Evolutionary conservation across 1,284 basidiomycete genomes (phyloP).

Genomic region (Tilletia caries): DNA sequence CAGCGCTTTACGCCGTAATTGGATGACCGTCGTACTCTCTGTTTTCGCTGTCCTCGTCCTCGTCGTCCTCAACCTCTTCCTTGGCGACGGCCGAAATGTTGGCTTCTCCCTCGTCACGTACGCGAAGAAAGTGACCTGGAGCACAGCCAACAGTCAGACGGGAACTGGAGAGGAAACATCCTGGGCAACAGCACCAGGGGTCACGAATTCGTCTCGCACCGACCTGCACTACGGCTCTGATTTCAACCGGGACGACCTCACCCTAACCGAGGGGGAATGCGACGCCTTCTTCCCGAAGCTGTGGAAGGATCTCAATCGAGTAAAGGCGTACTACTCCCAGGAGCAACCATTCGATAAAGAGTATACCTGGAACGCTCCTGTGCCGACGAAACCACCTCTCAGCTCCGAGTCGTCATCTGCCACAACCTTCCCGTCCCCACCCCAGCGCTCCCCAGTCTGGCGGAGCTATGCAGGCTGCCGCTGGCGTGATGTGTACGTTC

Average conservation of each 20-base stretch:
- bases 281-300: conserved; percentile 46
- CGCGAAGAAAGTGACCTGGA: background rate
- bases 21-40: background rate
- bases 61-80: conserved; percentile 7
- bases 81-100: background rate
- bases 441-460: conserved; percentile 42
- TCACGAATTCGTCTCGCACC: conserved; percentile 27
- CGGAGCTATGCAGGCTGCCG: conserved; percentile 33
- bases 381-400: conserved; percentile 43
- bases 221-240: conserved; percentile 34
- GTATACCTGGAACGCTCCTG: conserved; percentile 44
- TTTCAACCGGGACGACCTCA: conserved; percentile 47
- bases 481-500: conserved; percentile 24
- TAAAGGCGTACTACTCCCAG: conserved; percentile 31
- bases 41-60: background rate
- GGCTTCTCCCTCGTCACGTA: background rate
- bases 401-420: conserved; percentile 46
- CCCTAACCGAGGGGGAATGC: conserved; percentile 45
- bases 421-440: conserved; percentile 43
- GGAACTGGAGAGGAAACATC: background rate
- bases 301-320: conserved; percentile 44
- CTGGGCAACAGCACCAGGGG: conserved; percentile 21
- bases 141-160: background rate
- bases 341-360: conserved; percentile 22
- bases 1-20: background rate